A percentile compares a stretch with the other conserved stretches of the same genome.
Evolutionary conservation across 2,329 filamentous ascomycete species (phyloP).

Genomic region (Corynespora cassiicola): DNA sequence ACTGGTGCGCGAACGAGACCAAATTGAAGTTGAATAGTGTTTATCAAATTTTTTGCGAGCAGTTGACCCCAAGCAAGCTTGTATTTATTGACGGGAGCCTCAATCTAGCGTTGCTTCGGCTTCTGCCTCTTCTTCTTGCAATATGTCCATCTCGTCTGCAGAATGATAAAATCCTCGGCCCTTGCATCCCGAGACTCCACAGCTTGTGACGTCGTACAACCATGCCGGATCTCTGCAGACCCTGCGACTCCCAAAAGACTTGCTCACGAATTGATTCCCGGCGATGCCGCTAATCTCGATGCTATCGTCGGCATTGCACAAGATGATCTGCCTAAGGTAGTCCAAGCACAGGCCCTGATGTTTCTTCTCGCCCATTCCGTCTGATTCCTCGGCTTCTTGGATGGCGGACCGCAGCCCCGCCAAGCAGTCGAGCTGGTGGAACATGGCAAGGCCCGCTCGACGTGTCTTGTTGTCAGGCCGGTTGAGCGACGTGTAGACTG

Average conservation of each 20-base stretch:
- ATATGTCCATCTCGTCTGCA: constrained; percentile 5
- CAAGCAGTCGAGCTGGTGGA: constrained; percentile 20
- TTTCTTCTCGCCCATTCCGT: constrained; percentile 3
- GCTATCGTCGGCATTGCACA: constrained; percentile 20
- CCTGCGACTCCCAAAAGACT: constrained; percentile 11
- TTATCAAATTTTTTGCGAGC: neutral
- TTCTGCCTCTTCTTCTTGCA: no score
- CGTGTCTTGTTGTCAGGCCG: constrained; percentile 4
- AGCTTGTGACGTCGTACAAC: constrained; percentile 16
- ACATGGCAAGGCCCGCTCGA: constrained; percentile 15
- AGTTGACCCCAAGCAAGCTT: no score
- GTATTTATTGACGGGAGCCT: no score
- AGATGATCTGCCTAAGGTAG: constrained; percentile 16
- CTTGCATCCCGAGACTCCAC: constrained; percentile 13
- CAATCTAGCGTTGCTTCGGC: no score
- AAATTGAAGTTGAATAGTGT: constrained; percentile 23
- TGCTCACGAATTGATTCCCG: constrained; percentile 6
- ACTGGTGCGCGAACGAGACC: constrained; percentile 33
- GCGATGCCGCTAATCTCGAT: constrained; percentile 14
- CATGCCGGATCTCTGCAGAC: constrained; percentile 18
- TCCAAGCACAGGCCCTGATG: constrained; percentile 19
- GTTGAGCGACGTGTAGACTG: constrained; percentile 8
- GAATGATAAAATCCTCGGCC: constrained; percentile 7
- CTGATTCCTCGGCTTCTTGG: constrained; percentile 2
- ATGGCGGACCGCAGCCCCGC: constrained; percentile 8